A percentile compares a stretch with the other conserved stretches of the same genome.
Evolutionary conservation across 345 rosid species (phyloP).

Genomic region (Erysimum cheiranthoides): DNA sequence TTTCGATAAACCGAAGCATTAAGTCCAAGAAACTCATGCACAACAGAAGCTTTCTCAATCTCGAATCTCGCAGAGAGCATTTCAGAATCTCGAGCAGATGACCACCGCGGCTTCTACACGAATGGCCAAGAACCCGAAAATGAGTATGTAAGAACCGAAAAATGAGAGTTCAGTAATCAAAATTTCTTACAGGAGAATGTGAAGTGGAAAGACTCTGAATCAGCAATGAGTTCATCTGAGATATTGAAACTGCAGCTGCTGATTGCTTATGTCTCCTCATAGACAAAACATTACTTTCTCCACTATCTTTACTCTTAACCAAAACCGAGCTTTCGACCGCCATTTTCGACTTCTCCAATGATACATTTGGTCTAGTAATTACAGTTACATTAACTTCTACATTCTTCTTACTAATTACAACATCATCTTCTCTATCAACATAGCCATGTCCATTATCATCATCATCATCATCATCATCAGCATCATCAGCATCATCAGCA

Average conservation of each 20-base stretch:
- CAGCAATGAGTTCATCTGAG: constrained; percentile 65
- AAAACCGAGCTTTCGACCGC: constrained; percentile 28
- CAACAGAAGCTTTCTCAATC: constrained; percentile 64
- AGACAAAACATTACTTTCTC: constrained; percentile 37
- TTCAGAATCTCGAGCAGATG: constrained; percentile 65
- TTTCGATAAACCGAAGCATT: constrained; percentile 64
- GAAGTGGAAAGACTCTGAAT: constrained; percentile 53
- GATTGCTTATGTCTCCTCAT: not conserved
- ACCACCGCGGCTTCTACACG: constrained; percentile 59
- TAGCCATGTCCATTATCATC: constrained; percentile 23
- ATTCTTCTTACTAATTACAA: constrained; percentile 32
- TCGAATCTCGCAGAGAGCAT: constrained; percentile 59
- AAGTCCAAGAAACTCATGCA: constrained; percentile 47
- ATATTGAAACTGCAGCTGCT: constrained; percentile 47
- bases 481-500: not conserved
- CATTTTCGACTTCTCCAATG: constrained; percentile 29
- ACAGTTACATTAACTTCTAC: constrained; percentile 24
- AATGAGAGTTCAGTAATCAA: constrained; percentile 17
- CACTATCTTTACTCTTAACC: constrained; percentile 34
- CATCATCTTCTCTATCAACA: constrained; percentile 11
- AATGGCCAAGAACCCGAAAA: constrained; percentile 25
- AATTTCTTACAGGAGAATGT: constrained; percentile 55
- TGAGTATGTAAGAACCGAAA: too few species aligned
- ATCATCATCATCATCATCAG: not conserved
- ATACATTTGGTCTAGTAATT: constrained; percentile 13